Evolutionary conservation across 225 moss, liverwort and hornwort species (phyloP), one percentile per base, ranked within the genome.

Genomic region (Marchantia paleacea): DNA sequence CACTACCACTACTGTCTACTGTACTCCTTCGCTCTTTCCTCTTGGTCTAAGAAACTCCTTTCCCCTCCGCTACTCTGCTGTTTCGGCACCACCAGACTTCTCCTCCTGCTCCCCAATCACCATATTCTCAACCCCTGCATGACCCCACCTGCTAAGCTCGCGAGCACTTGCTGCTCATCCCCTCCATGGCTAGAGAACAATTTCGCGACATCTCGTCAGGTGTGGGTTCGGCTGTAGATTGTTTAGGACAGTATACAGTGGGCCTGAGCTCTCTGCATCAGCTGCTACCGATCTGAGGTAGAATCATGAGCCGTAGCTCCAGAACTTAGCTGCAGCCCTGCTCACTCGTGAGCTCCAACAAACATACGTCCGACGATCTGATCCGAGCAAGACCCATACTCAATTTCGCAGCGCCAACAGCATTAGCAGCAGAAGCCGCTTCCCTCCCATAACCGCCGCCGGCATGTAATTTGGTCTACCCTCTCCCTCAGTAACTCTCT

Each of bases 321-420:
- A 10, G 22, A 24, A 62, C 62, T 6, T n/a, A 24, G 62, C 62
- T 62, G 62, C 62, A n/a, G 68, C 30, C 25, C 68, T 65, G 68
- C 30, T 68, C 68, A 68, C 68, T 68, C 68, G 68, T 68, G 68
- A 68, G 68, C 68, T 26, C 68, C 31, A 68, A 68, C 68, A 68
- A 30, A 68, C 68, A 26, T 29, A 25, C 13, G 30, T 68, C 68
- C 29, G 68, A 29, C 8, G 68, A 68, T 68, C 30, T 68, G 68
- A 30, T 68, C 68, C 68, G 65, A 65, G 65, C 68, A 18, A 65
- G 65, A 65, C 65, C 65, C 65, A 65, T 65, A 65, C 65, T 65
- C 65, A 24, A 68, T 12, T 68, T 31, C 68, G 68, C 16, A 30
- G 68, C 68, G 30, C 31, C 68, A 68, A 30, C 68, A 68, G 31